Evolutionary conservation across 108 stramenopile species (phyloP).

Genomic region (Schizochytrium sp.): DNA sequence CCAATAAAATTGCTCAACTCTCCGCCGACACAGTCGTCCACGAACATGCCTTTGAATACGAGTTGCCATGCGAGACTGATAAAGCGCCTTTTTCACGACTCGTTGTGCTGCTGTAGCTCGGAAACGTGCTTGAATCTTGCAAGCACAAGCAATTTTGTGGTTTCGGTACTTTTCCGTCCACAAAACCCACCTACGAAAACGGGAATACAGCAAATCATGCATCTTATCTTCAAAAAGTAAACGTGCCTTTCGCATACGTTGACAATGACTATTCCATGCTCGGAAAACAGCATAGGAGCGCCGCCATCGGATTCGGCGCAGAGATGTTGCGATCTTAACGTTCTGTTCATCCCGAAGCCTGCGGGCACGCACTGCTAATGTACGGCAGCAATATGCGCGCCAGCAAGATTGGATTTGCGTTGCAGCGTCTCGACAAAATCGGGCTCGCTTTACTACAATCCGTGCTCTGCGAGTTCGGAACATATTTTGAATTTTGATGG

Average conservation of each 20-base stretch:
- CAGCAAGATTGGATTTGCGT: neutral
- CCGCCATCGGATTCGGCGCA: conserved; percentile 42
- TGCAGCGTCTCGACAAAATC: neutral
- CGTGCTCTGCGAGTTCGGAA: neutral
- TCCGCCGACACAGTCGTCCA: neutral
- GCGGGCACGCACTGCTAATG: neutral
- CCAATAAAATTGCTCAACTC: conserved; percentile 37
- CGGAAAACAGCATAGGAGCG: conserved; percentile 21
- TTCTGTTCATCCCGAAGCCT: conserved; percentile 24
- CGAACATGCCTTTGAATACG: conserved; percentile 27
- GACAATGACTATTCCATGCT: neutral
- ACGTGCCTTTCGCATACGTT: neutral
- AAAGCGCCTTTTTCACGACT: neutral
- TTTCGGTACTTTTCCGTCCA: neutral
- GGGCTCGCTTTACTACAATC: too few species aligned
- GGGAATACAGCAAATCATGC: neutral
- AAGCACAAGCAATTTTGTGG: conserved; percentile 10
- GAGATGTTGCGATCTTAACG: neutral
- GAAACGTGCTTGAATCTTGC: conserved; percentile 26
- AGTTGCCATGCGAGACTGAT: neutral
- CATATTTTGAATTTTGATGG: neutral
- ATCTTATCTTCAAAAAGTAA: neutral
- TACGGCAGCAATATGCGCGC: conserved; percentile 12
- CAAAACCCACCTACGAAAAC: neutral
- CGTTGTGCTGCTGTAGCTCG: neutral